Base-by-base conservation (phyloP, 495 filamentous ascomycete genomes). In the Cladorrhinum samala region DNA sequence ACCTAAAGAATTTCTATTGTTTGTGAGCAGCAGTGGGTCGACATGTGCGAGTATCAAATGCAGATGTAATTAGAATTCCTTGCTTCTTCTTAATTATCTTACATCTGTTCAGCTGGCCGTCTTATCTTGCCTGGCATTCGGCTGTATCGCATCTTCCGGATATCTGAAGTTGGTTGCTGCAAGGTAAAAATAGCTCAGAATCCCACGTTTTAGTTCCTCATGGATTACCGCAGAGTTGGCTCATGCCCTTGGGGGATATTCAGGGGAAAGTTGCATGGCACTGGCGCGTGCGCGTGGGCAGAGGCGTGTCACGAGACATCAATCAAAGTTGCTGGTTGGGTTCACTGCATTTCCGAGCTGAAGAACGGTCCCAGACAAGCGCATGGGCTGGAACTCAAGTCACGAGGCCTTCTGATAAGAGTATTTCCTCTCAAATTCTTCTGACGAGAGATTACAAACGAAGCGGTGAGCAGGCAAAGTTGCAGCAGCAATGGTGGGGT, bases 221-320 rank as follows among this genome's bases (percentile, higher is more conserved):
- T n/a, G n/a, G n/a, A n/a, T n/a, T n/a, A 33, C 11, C 27, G 6
- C 27, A 5, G 6, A 33, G 6, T 33, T 33, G 11, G 6, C 27
- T 33, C 27, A 33, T 33, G 27, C 6, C n/a, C 11, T 33, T 11
- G 27, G 6, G 11, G 27, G 27, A 33, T 6, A 33, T 33, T 11
- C 27, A 33, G 27, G 27, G 27, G 27, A 33, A n/a, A 11, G 5
- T 33, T 33, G 27, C 27, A 33, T 33, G 27, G 27, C 27, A 33
- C 27, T 33, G 27, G 27, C 27, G 2, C 17, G 23, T 23, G 21
- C 24, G 13, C 8, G 11, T 17, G 40, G 14, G 40, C n/a, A 30
- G 11, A 45, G 27, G 27, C 9, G 39, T 16, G 46, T 55, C 53
- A 55, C 53, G 25, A 49, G 53, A 55, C 46, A 45, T 39, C 45